Base-by-base conservation (phyloP, 768 basidiomycete species). In the Podaxis mareebaensis region DNA sequence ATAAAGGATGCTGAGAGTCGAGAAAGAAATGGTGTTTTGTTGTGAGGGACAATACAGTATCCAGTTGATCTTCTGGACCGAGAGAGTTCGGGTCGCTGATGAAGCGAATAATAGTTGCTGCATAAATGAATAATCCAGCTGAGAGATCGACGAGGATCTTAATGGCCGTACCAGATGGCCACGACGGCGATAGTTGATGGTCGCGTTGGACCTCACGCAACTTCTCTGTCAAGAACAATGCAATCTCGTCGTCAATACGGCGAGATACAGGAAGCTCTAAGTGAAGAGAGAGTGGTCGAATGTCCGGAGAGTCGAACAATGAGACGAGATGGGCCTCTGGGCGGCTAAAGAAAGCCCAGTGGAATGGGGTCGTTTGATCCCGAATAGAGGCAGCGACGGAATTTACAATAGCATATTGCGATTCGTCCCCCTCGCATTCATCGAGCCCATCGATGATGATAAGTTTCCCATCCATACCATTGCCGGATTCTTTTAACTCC, bases 71-170 rank as follows among this genome's bases (percentile, higher is more conserved):
- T 22, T 60, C 49, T 52, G 59, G 59, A 17, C 51, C 33, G 20
- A 40, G 24, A 22, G 59, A 52, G 24, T 60, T 17, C 1, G 33
- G 20, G 5, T 60, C 49, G 15, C 48, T 12, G 7, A 60, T 53
- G 36, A 60, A 60, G 7, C 59, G 59, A 15, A 40, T 22, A 10
- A 60, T 46, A 17, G 59, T 60, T 12, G 48, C 48, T 17, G 59
- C 48, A 53, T 60, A 60, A 11, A 60, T 53, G 38, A 60, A 60
- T 17, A 60, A 26, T 17, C 59, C 59, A 24, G 59, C 59, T 1
- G 59, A 60, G 24, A 60, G 59, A 7, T 28, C 24, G 17, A 60
- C 48, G 10, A 60, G 48, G 4, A 26, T 60, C 51, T 12, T 3
- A 12, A 60, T 60, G 33, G 33, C 59, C 24, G 22, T 17, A 3